Base-by-base conservation (phyloP, 2,329 filamentous ascomycete genomes). In the Neopestalotiopsis clavispora region DNA sequence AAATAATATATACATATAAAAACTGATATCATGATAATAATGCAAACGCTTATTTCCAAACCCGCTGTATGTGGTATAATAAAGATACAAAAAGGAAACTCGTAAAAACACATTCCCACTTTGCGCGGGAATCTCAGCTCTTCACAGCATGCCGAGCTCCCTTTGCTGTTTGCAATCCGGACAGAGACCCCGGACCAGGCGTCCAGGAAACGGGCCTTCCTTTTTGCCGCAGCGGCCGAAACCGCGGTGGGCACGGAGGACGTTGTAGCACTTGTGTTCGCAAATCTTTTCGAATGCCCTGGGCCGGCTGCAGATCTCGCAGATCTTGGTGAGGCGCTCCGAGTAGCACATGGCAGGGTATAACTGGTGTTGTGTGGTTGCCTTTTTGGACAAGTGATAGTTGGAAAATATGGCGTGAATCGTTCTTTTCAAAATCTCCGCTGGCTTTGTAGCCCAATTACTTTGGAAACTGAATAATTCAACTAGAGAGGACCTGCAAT, bases 201-300 rank as follows among this genome's bases (percentile, higher is more conserved):
- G 60, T n/a, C 70, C 71, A 7, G 69, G 20, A 17, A 68, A 73
- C 1, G 71, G 71, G 2, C 70, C 71, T 6, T 72, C 68, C 14
- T 23, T 42, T 13, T 62, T 69, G 17, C 71, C 71, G 32, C 71
- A 73, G 2, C 49, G 62, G 0, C 71, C 71, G 13, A 71, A 73
- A 10, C 59, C 45, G 14, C 28, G n/a, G 6, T 65, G 10, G 13
- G 40, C 28, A 45, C 69, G 69, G 14, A 71, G 12, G 14, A 72
- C 70, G 1, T 59, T 59, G 67, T 72, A 71, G 64, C 71, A 73
- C 57, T 70, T 71, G 17, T 73, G 71, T 20, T 52, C 65, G 32
- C 67, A 58, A 1, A 30, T 30, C 28, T 64, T 68, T 28, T 62
- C 45, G 34, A n/a, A 32, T 4, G 65, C 52, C 5, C 63, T 59